A percentile compares a stretch with the other conserved stretches of the same genome.
Conservation (phyloP, 306 rosid genomes). For the Dryas octopetala region DNA sequence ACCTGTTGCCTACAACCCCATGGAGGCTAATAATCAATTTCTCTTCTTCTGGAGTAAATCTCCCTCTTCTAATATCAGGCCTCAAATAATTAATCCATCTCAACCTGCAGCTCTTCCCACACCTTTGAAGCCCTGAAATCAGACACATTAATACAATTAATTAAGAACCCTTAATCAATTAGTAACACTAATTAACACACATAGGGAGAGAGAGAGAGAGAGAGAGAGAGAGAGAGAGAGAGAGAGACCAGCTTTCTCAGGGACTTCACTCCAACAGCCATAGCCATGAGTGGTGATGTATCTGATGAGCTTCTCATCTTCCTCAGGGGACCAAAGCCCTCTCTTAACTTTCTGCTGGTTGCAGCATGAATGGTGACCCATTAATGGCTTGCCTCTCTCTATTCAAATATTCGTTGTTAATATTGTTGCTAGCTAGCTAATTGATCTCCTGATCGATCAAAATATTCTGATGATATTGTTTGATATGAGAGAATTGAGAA, state of each 20-base stretch:
- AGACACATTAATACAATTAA: neutral
- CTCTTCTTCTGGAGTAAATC: slow-evolving; percentile 94
- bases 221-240: neutral
- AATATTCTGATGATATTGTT: too few species aligned
- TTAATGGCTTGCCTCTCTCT: slow-evolving; percentile 6
- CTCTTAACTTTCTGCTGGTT: slow-evolving; percentile 98
- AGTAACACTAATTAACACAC: neutral
- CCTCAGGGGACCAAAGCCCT: slow-evolving; percentile 99
- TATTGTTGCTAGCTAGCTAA: too few species aligned
- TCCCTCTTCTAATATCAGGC: slow-evolving; percentile 97
- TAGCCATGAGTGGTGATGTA: slow-evolving; percentile 92
- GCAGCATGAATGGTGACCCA: slow-evolving; percentile 99
- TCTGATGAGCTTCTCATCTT: slow-evolving; percentile 90
- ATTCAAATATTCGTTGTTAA: too few species aligned
- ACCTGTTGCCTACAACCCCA: slow-evolving; percentile 98
- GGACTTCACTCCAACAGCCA: slow-evolving; percentile 99
- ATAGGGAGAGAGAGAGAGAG: neutral
- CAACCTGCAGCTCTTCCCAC: slow-evolving; percentile 96
- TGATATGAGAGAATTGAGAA: too few species aligned
- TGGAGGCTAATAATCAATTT: slow-evolving; percentile 93
- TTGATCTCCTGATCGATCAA: too few species aligned
- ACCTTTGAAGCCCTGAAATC: slow-evolving; percentile 83
- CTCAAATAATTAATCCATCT: slow-evolving; percentile 98
- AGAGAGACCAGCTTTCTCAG: slow-evolving; percentile 80
- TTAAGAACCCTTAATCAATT: neutral